Evolutionary conservation across 495 filamentous ascomycete genomes (phyloP).

Genomic region (Penicillium salamii): DNA sequence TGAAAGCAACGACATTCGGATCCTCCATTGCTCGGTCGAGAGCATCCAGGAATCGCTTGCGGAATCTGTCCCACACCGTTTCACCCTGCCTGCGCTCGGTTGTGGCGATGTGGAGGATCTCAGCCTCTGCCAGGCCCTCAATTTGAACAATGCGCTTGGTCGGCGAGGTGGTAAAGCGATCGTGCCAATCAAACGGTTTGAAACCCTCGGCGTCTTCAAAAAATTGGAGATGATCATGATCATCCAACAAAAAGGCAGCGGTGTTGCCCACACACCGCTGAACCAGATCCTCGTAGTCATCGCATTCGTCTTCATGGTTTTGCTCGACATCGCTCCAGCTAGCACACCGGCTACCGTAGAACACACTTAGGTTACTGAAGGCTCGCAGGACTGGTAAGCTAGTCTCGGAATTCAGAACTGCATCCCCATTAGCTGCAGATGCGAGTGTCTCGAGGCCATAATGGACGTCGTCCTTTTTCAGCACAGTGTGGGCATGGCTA

Average conservation of each 20-base stretch:
- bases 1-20: conserved; percentile 75
- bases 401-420: conserved; percentile 56
- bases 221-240: too few species aligned
- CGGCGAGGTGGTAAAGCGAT: conserved; percentile 55
- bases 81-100: conserved; percentile 19
- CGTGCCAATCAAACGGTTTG: conserved; percentile 67
- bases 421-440: conserved; percentile 69
- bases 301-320: conserved; percentile 53
- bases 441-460: conserved; percentile 59
- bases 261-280: conserved; percentile 68
- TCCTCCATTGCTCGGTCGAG: conserved; percentile 57
- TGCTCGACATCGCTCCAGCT: conserved; percentile 61
- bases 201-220: conserved; percentile 56
- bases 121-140: conserved; percentile 67
- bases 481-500: conserved; percentile 81
- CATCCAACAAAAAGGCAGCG: conserved; percentile 77
- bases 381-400: conserved; percentile 70
- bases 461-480: conserved; percentile 39
- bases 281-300: conserved; percentile 57
- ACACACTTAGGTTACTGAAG: conserved; percentile 61
- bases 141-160: conserved; percentile 82
- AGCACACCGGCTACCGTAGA: conserved; percentile 56
- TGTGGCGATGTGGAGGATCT: conserved; percentile 50
- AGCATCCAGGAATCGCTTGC: conserved; percentile 40
- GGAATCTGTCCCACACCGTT: conserved; percentile 38